Evolutionary conservation across 257 asterid genomes (phyloP).

Genomic region (Solanum chmielewskii): DNA sequence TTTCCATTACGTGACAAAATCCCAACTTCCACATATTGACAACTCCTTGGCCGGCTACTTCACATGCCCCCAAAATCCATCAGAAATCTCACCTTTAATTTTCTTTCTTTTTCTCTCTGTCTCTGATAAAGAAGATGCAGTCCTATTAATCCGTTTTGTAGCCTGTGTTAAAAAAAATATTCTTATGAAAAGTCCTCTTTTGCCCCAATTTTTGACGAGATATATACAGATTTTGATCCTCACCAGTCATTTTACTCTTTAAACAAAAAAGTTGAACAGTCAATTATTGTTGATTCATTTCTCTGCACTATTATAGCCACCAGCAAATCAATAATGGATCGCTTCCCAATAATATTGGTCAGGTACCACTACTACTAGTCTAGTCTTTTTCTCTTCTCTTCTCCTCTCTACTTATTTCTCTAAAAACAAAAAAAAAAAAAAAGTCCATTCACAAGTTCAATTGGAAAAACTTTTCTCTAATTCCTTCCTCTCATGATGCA

Average conservation of each 20-base stretch:
- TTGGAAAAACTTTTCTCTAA: background rate
- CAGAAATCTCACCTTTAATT: background rate
- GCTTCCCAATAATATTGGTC: constrained; percentile 41
- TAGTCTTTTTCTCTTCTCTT: constrained; percentile 69
- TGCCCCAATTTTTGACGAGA: constrained; percentile 11
- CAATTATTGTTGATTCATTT: constrained; percentile 43
- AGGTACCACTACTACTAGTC: constrained; percentile 63
- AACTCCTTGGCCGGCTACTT: constrained; percentile 64
- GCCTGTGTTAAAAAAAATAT: constrained; percentile 1
- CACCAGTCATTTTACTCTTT: constrained; percentile 31
- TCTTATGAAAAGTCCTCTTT: constrained; percentile 6
- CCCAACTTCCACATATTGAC: constrained; percentile 47
- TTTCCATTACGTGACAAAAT: constrained; percentile 43
- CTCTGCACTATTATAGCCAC: background rate
- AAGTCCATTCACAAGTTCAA: background rate
- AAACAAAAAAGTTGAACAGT: constrained; percentile 38
- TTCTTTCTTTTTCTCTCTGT: constrained; percentile 3
- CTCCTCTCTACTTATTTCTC: background rate
- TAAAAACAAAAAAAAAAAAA: background rate
- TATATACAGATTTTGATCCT: background rate
- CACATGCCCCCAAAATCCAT: constrained; percentile 42
- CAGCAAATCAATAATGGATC: constrained; percentile 20
- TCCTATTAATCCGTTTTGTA: constrained; percentile 7
- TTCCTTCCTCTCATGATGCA: constrained; percentile 39
- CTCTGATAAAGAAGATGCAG: background rate